Percentiles rank a stretch among this genome's conserved stretches.
phyloP scores from a whole-genome alignment of 83 land plant genomes.

The Picea mariana region DNA sequence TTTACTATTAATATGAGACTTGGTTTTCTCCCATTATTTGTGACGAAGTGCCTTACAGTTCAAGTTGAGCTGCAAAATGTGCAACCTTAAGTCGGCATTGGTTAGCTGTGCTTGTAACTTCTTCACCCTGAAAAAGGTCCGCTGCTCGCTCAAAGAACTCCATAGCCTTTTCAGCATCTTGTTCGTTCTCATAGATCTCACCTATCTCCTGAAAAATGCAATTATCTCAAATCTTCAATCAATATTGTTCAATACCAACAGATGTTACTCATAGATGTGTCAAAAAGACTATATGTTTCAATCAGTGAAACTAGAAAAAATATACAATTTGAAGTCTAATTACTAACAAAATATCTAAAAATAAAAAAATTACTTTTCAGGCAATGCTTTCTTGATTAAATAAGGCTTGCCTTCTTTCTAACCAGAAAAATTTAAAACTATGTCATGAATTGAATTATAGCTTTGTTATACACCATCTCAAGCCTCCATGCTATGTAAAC shows the following conservation, averaged over 20 bases:
- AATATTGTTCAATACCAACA: background rate
- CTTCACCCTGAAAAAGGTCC: constrained; percentile 78
- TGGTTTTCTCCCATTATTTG: background rate
- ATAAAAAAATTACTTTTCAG: background rate
- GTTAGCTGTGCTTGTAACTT: constrained; percentile 66
- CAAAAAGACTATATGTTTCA: background rate
- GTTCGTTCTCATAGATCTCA: constrained; percentile 72
- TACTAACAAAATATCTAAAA: background rate
- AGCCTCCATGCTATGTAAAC: too few species aligned
- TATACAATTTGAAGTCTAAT: background rate
- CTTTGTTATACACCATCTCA: too few species aligned
- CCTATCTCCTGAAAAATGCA: constrained; percentile 66
- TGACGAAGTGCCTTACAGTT: constrained; percentile 51
- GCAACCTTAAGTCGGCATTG: constrained; percentile 85
- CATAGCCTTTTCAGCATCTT: constrained; percentile 62
- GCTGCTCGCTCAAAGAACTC: constrained; percentile 68
- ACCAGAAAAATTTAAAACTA: background rate
- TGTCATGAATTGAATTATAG: background rate
- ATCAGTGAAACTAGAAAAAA: background rate
- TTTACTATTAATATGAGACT: background rate
- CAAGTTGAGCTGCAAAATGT: constrained; percentile 74
- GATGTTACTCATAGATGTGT: too few species aligned
- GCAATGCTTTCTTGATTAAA: background rate
- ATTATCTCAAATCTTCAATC: constrained; percentile 1
- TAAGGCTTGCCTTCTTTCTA: background rate